Conservation (phyloP, 768 basidiomycete species). For the Termitomyces bulborhizus region DNA sequence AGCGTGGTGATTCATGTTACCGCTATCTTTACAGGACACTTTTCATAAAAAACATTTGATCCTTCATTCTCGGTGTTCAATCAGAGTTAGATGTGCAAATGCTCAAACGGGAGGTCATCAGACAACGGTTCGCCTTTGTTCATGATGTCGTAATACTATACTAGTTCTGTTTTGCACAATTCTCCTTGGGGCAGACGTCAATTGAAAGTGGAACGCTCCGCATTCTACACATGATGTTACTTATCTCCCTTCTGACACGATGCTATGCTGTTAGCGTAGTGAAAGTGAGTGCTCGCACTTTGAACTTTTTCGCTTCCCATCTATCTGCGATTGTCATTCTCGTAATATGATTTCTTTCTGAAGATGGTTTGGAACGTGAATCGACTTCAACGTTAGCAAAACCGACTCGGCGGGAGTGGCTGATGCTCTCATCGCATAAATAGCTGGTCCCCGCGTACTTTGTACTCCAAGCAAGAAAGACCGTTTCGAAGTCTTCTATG, state of each 20-base stretch:
- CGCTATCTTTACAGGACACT: neutral
- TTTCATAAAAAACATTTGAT: constrained; percentile 2
- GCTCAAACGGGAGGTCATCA: neutral
- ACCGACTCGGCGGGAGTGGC: neutral
- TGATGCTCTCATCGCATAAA: constrained; percentile 1
- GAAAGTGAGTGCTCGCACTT: no score
- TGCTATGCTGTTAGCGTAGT: no score
- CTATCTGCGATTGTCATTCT: neutral
- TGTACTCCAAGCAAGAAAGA: neutral
- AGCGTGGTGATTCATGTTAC: constrained; percentile 1
- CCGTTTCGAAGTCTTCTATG: neutral
- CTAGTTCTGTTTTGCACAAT: neutral
- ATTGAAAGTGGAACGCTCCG: no score
- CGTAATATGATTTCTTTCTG: neutral
- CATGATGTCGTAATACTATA: neutral
- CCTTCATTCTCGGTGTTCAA: constrained; percentile 3
- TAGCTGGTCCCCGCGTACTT: neutral
- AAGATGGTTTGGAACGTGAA: neutral
- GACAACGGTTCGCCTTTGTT: neutral
- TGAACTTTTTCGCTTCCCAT: neutral
- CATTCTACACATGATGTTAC: no score
- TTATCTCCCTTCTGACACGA: no score
- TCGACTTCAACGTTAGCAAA: neutral
- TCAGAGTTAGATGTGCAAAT: neutral
- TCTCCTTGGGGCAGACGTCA: neutral